A percentile compares a stretch with the other conserved stretches of the same genome.
Evolutionary conservation across 1,284 basidiomycete species (phyloP).

Genomic region (Blastosporella zonata): DNA sequence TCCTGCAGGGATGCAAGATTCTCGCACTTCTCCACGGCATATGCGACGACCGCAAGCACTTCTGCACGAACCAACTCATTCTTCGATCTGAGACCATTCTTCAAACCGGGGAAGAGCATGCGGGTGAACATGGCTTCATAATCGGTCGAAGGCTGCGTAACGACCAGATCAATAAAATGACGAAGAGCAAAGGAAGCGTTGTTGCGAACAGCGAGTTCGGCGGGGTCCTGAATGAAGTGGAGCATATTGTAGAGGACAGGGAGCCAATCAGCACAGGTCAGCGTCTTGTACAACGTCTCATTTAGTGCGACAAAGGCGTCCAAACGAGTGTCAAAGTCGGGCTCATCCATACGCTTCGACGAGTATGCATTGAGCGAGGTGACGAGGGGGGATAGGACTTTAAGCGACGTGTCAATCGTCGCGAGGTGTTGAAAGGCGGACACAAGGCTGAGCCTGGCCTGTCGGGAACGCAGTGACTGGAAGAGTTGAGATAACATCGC

Average conservation of each 20-base stretch:
- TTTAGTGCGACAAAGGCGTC: slow-evolving; percentile 78
- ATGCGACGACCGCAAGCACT: slow-evolving; percentile 77
- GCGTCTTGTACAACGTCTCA: slow-evolving; percentile 48
- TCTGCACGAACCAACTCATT: slow-evolving; percentile 90
- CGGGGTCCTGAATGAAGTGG: slow-evolving; percentile 85
- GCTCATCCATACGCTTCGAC: slow-evolving; percentile 80
- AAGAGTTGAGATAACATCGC: slow-evolving; percentile 74
- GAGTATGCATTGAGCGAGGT: slow-evolving; percentile 87
- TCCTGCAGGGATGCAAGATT: slow-evolving; percentile 68
- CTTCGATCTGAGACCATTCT: slow-evolving; percentile 77
- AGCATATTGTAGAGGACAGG: slow-evolving; percentile 85
- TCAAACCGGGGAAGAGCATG: slow-evolving; percentile 80
- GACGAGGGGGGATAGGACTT: slow-evolving; percentile 52
- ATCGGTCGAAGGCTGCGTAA: slow-evolving; percentile 35
- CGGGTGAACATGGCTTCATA: slow-evolving; percentile 60
- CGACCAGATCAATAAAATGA: slow-evolving; percentile 71
- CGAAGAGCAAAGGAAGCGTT: slow-evolving; percentile 79
- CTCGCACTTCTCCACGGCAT: slow-evolving; percentile 69
- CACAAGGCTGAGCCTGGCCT: slow-evolving; percentile 67
- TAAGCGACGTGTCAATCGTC: slow-evolving; percentile 46
- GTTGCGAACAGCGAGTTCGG: slow-evolving; percentile 85
- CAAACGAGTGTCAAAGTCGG: slow-evolving; percentile 89
- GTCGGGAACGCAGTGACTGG: slow-evolving; percentile 68
- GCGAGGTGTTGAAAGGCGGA: slow-evolving; percentile 64
- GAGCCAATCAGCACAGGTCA: slow-evolving; percentile 72